phyloP scores from a whole-genome alignment of 371 early-diverging fungal genomes.

The Paramicrosporidium saccamoebae region DNA sequence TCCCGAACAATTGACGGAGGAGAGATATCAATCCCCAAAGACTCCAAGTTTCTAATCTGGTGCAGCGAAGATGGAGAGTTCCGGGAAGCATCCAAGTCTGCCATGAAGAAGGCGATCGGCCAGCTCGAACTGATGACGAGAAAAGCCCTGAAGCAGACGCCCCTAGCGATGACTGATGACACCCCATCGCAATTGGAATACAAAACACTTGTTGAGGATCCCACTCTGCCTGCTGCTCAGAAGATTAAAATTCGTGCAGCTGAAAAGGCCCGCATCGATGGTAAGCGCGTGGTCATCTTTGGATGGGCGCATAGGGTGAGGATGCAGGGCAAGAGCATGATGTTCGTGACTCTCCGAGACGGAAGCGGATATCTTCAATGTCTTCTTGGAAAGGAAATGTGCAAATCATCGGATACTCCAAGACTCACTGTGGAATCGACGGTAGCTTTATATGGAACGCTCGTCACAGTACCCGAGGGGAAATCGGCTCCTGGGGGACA shows the following conservation, averaged over 20 bases:
- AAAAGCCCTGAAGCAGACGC: no score
- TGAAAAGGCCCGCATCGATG: conserved; percentile 19
- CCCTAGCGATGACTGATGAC: no score
- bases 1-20: no score
- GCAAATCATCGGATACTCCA: conserved; percentile 73
- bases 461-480: conserved; percentile 62
- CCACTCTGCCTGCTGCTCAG: conserved; percentile 29
- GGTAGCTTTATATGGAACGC: conserved; percentile 45
- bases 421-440: conserved; percentile 75
- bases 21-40: no score
- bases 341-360: conserved; percentile 71
- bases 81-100: no score
- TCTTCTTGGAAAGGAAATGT: conserved; percentile 56
- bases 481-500: conserved; percentile 84
- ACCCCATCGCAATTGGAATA: no score
- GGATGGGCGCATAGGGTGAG: conserved; percentile 91
- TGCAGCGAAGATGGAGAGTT: no score
- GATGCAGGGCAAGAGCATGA: conserved; percentile 83
- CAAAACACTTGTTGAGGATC: no score
- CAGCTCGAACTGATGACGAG: no score
- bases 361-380: conserved; percentile 80
- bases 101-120: no score
- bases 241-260: conserved; percentile 47
- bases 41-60: no score
- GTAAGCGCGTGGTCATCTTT: conserved; percentile 40